Evolutionary conservation across 2,329 filamentous ascomycete genomes (phyloP), one percentile per base, ranked within the genome.

Genomic region (Ophiostoma himal-ulmi): DNA sequence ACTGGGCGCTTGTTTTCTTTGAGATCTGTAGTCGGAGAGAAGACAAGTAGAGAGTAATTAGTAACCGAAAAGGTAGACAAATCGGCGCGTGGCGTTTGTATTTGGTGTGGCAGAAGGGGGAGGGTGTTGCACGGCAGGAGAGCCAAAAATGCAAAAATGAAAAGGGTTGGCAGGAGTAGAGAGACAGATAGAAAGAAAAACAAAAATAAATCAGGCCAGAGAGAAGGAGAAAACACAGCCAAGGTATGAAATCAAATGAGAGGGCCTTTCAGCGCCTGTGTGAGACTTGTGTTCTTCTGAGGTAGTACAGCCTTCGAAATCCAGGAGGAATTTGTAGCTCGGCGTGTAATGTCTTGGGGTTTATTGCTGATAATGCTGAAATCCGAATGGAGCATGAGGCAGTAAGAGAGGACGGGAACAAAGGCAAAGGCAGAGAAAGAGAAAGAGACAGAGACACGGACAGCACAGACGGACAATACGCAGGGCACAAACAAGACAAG

Each of bases 1-100:
- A 75, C 84, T 86, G 64, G 84, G 82, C 72, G 81, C 79, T 70
- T 80, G 77, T 76, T 80, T 83, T 76, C 82, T 80, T 74, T 79
- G 80, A 69, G 81, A 83, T 82, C 84, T 86, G 76, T 36, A 66
- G 41, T 41, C 34, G 44, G 5, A 14, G 57, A 67, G 41, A 13
- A n/a, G 48, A 20, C 20, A 66, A n/a, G 22, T 26, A 36, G 37
- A 64, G 37, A 30, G 34, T 22, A 67, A 68, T 71, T 70, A 71
- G 70, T 57, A 68, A 71, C 37, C 10, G 52, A 54, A 54, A 64
- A 22, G 34, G 36, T 22, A 14, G 67, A 17, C 26, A 36, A 22
- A 41, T 44, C 22, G 37, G 13, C 68, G 57, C 39, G 44, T 62
- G 70, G 26, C 62, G 54, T 44, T 41, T 34, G 30, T 30, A 30